Evolutionary conservation across 2,329 filamentous ascomycete genomes (phyloP).

Genomic region (Geosmithia morbida): DNA sequence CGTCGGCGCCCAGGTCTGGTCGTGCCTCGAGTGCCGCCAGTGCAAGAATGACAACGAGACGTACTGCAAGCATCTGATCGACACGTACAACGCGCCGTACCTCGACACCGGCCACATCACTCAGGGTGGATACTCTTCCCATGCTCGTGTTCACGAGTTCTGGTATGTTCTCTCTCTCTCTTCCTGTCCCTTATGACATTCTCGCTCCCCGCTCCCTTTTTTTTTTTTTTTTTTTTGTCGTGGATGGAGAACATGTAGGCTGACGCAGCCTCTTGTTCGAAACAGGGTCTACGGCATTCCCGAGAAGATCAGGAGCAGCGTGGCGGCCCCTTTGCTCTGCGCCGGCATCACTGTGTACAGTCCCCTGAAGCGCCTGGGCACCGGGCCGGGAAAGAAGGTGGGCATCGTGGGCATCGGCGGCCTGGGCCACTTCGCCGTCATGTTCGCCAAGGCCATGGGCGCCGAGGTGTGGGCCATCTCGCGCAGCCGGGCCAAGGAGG

Average conservation of each 20-base stretch:
- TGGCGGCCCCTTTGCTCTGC: conserved; percentile 71
- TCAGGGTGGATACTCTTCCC: conserved; percentile 39
- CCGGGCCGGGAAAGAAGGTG: conserved; percentile 66
- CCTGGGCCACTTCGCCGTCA: conserved; percentile 55
- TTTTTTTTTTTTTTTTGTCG: not conserved
- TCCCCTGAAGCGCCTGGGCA: conserved; percentile 62
- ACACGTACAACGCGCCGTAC: conserved; percentile 37
- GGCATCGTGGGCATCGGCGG: conserved; percentile 61
- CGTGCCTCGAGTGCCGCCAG: conserved; percentile 30
- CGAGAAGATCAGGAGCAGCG: conserved; percentile 44
- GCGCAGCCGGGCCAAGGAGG: conserved; percentile 44
- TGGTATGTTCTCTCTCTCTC: conserved; percentile 19
- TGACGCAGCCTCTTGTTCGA: too few relatives aligned
- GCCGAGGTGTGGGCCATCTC: conserved; percentile 49
- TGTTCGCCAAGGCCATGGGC: conserved; percentile 55
- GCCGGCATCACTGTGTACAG: conserved; percentile 71
- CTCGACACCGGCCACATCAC: conserved; percentile 35
- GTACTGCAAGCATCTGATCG: conserved; percentile 21
- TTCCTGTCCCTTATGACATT: not conserved
- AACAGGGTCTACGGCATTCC: conserved; percentile 57
- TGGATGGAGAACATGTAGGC: not conserved
- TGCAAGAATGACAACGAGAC: conserved; percentile 25
- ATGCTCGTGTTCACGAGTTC: conserved; percentile 18
- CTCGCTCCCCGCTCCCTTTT: not conserved
- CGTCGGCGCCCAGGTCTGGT: conserved; percentile 39